phyloP scores from a whole-genome alignment of 495 filamentous ascomycete genomes.

The Margaritispora aquatica region DNA sequence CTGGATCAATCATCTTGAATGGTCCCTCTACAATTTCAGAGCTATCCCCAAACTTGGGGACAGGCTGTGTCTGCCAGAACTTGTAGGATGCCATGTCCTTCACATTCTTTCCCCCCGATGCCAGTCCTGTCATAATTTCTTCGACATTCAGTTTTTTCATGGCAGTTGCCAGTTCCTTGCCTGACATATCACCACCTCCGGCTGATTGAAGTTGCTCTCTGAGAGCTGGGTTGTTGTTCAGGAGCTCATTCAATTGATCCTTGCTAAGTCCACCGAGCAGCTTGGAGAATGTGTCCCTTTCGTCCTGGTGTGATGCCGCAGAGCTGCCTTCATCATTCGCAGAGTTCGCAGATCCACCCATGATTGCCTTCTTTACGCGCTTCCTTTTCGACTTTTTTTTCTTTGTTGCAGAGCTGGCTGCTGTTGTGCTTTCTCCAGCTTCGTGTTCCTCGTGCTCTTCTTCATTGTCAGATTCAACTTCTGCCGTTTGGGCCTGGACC shows the following conservation, averaged over 20 bases:
- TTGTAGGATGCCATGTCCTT: slow-evolving; percentile 97
- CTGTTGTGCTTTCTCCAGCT: slow-evolving; percentile 14
- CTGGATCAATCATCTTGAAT: slow-evolving; percentile 57
- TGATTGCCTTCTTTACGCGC: slow-evolving; percentile 34
- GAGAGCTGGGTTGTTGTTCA: slow-evolving; percentile 56
- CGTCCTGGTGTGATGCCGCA: not conserved
- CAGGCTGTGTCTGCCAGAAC: slow-evolving; percentile 97
- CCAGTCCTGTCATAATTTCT: slow-evolving; percentile 77
- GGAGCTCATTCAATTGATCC: slow-evolving; percentile 45
- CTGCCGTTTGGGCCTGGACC: slow-evolving; percentile 9
- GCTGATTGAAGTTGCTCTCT: slow-evolving; percentile 42
- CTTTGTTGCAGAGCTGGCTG: slow-evolving; percentile 25
- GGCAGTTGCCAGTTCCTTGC: slow-evolving; percentile 42
- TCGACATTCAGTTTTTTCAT: slow-evolving; percentile 65
- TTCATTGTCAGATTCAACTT: slow-evolving; percentile 35
- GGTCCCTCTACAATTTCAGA: slow-evolving; percentile 39
- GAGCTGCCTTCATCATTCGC: slow-evolving; percentile 8
- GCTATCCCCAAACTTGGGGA: slow-evolving; percentile 70
- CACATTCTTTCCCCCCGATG: slow-evolving; percentile 70
- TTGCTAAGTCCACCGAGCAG: slow-evolving; percentile 38
- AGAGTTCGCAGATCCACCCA: not conserved
- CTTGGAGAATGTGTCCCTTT: slow-evolving; percentile 33
- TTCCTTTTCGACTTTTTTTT: slow-evolving; percentile 50
- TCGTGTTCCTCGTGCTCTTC: slow-evolving; percentile 32
- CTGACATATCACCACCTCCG: slow-evolving; percentile 27